Conservation (phyloP, 345 rosid genomes). For the Pelargonium nanum region DNA sequence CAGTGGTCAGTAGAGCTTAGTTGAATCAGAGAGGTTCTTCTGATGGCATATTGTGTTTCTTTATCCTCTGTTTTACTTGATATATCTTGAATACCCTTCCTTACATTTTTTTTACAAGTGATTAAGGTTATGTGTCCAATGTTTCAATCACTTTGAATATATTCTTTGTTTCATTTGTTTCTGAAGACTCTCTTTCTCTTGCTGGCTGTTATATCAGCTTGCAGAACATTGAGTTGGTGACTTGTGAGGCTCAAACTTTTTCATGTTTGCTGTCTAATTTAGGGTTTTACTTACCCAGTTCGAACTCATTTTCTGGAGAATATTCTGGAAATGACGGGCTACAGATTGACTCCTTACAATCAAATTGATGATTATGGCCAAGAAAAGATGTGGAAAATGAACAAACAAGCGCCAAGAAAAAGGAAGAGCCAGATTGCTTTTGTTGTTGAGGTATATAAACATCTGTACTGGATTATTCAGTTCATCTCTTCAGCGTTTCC, state of each 20-base stretch:
- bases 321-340: slow-evolving; percentile 64
- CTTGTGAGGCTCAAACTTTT: not conserved
- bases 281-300: slow-evolving; percentile 85
- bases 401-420: slow-evolving; percentile 71
- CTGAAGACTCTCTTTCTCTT: slow-evolving; percentile 1
- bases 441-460: slow-evolving; percentile 59
- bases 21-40: too few relatives aligned
- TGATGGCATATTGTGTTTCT: too few relatives aligned
- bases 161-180: not conserved
- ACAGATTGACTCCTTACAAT: slow-evolving; percentile 60
- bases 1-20: too few relatives aligned
- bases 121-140: too few relatives aligned
- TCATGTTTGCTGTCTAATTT: slow-evolving; percentile 19
- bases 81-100: too few relatives aligned
- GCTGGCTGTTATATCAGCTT: not conserved
- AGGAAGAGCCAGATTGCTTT: slow-evolving; percentile 82
- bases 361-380: slow-evolving; percentile 92
- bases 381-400: slow-evolving; percentile 78
- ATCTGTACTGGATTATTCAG: slow-evolving; percentile 1
- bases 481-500: not conserved
- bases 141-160: not conserved
- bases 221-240: not conserved
- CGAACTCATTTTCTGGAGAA: slow-evolving; percentile 64
- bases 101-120: too few relatives aligned
- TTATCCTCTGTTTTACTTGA: too few relatives aligned